phyloP scores from a whole-genome alignment of 345 rosid species.

The Murraya paniculata region DNA sequence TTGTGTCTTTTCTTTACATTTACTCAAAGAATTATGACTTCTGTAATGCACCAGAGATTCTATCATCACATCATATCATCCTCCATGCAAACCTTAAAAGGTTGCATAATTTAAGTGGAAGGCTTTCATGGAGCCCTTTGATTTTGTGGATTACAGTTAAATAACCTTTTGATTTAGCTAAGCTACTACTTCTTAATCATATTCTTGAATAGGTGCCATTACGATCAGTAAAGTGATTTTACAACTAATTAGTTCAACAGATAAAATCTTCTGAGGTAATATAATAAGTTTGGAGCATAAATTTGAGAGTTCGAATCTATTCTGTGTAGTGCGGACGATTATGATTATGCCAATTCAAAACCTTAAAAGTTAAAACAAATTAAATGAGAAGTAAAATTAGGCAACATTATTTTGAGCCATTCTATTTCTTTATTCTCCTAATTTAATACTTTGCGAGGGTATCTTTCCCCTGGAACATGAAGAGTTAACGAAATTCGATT shows the following conservation, averaged over 20 bases:
- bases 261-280: not conserved
- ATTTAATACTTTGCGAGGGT: not conserved
- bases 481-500: not conserved
- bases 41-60: not conserved
- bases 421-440: too few relatives aligned
- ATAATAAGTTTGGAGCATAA: too few relatives aligned
- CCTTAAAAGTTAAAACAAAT: not conserved
- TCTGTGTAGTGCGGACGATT: too few relatives aligned
- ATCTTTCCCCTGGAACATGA: not conserved
- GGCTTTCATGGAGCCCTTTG: not conserved
- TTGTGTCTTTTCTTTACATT: conserved; percentile 17
- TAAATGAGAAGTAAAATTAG: not conserved
- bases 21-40: conserved; percentile 20
- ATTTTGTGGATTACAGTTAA: not conserved
- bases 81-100: not conserved
- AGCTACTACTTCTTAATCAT: not conserved
- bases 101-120: not conserved
- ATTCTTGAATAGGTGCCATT: too few relatives aligned
- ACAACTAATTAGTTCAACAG: too few relatives aligned
- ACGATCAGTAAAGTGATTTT: too few relatives aligned
- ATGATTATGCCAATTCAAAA: too few relatives aligned
- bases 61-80: not conserved
- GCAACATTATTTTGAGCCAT: not conserved
- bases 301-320: too few relatives aligned
- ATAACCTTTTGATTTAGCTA: not conserved